These are phyloP conservation scores for Colletotrichum neosansevieriae DNA, from an alignment of 2,329 filamentous ascomycete species.

Conservation along the genomic window DNA sequence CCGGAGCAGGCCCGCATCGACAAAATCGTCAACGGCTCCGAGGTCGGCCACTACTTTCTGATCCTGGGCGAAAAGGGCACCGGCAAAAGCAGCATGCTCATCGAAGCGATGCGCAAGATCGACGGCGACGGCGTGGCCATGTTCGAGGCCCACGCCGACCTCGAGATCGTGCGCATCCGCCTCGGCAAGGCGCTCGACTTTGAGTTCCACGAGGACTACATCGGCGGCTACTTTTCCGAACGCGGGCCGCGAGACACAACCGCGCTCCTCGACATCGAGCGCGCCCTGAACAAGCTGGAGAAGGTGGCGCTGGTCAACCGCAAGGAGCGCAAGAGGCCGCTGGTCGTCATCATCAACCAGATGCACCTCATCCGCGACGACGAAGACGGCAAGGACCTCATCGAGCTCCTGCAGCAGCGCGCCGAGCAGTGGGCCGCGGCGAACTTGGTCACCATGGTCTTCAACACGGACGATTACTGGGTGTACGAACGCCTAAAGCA, in stretches of 20 bases:
- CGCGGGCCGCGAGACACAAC: conserved; percentile 92
- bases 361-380: conserved; percentile 92
- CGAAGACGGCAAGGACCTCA: conserved; percentile 90
- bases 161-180: conserved; percentile 93
- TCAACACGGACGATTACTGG: conserved; percentile 99
- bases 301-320: conserved; percentile 87
- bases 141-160: conserved; percentile 95
- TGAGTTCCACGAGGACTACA: conserved; percentile 98
- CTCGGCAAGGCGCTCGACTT: conserved; percentile 95
- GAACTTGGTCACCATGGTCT: conserved; percentile 89
- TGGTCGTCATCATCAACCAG: conserved; percentile 95
- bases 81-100: conserved; percentile 94
- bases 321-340: conserved; percentile 70
- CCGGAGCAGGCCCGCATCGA: conserved; percentile 87
- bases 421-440: conserved; percentile 97
- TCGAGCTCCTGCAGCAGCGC: conserved; percentile 94
- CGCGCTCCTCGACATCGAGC: conserved; percentile 92
- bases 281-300: conserved; percentile 97
- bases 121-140: conserved; percentile 91
- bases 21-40: conserved; percentile 80
- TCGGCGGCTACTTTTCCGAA: conserved; percentile 95
- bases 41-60: conserved; percentile 87
- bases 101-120: conserved; percentile 94
- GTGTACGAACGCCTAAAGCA: conserved; percentile 95
- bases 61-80: conserved; percentile 96